Base-by-base conservation (phyloP, 106 monocot genomes). In the Acanthochlamys bracteata region DNA sequence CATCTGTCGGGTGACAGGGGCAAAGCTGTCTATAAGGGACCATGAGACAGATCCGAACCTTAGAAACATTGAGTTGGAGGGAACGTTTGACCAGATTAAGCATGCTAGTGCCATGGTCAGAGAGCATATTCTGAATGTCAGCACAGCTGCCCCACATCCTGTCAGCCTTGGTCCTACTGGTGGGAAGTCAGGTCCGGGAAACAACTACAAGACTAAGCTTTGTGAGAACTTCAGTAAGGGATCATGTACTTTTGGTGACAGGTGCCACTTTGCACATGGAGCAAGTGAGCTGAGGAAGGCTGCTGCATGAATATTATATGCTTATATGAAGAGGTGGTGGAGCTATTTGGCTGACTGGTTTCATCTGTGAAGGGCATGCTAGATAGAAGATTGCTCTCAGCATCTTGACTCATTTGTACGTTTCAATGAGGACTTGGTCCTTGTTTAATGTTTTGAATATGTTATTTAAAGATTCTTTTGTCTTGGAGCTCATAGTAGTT, bases 191-290 rank as follows among this genome's bases (percentile, higher is more conserved):
- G 77, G 63, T 8, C 25, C 68, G 7, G 81, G 73, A 11, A 72
- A 20, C 39, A 82, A 84, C 26, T 84, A 52, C 62, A 84, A 81
- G 76, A 89, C 89, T 0, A 89, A 84, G 71, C 27, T 89, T 7
- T 89, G 89, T 39, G 85, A 85, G 21, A 85, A 89, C 49, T 89
- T 89, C 47, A 20, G 49, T 0, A 90, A 82, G 72, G 90, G 90
- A 0, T 39, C 76, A 4, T 86, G 90, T 69, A 80, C 85, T 3
- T 90, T 85, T 61, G 89, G 89, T 2, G 89, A 90, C 0, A 66
- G 82, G 20, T 90, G 89, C 70, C 76, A 80, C 57, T 90, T 90
- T 61, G 90, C 90, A 0, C 90, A 90, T 16, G 90, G 90, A 0
- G 79, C 71, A 0, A 67, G 7, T 67, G 90, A 90, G 59, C 52